Evolutionary conservation across 2,329 filamentous ascomycete genomes (phyloP).

Genomic region (Pestalotiopsis sp.): DNA sequence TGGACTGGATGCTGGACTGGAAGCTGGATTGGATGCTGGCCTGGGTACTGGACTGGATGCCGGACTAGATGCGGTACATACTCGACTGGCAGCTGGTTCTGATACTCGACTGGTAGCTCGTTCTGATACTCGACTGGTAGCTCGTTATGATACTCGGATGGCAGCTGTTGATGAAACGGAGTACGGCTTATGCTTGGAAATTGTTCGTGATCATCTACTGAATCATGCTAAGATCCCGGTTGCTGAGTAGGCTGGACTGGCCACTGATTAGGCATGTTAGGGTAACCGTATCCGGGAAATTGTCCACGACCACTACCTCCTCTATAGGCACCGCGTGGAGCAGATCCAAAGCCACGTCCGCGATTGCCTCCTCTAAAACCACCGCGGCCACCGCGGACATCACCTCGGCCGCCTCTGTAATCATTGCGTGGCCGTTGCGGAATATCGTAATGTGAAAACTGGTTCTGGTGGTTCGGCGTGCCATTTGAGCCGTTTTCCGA

Average conservation of each 20-base stretch:
- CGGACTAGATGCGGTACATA: too few relatives aligned
- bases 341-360: slow-evolving; percentile 23
- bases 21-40: too few relatives aligned
- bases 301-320: slow-evolving; percentile 27
- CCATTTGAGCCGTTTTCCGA: slow-evolving; percentile 7
- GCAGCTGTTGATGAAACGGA: background rate
- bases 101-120: too few relatives aligned
- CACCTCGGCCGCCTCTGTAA: slow-evolving; percentile 23
- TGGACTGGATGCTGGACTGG: too few relatives aligned
- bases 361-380: slow-evolving; percentile 18
- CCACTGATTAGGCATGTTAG: background rate
- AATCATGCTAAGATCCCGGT: background rate
- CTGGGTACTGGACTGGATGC: too few relatives aligned
- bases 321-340: slow-evolving; percentile 20
- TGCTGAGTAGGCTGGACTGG: background rate
- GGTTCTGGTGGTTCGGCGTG: background rate
- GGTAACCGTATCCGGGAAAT: slow-evolving; percentile 12
- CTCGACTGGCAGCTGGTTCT: too few relatives aligned
- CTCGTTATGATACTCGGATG: too few relatives aligned
- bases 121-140: too few relatives aligned
- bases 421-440: slow-evolving; percentile 21
- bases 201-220: background rate
- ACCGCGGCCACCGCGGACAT: slow-evolving; percentile 13
- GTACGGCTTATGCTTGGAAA: background rate
- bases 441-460: slow-evolving; percentile 8